Evolutionary conservation across 2,329 filamentous ascomycete species (phyloP).

Genomic region (Purpureocillium takamizusanense): DNA sequence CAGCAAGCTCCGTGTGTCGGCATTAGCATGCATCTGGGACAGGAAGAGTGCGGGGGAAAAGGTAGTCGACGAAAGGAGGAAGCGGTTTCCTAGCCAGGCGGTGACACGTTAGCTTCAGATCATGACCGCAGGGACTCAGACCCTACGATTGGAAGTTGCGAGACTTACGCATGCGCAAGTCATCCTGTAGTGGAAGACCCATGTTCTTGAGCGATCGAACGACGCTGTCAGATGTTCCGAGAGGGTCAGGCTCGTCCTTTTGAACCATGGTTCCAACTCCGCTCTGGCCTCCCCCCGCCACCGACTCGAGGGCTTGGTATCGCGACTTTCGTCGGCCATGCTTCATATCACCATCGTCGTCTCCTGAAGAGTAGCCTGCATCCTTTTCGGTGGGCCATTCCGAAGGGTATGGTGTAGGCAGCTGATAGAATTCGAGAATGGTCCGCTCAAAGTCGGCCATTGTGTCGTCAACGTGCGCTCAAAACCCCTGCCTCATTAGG

Average conservation of each 20-base stretch:
- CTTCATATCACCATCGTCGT: slow-evolving; percentile 39
- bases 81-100: slow-evolving; percentile 62
- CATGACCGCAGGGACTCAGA: too few species aligned
- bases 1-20: slow-evolving; percentile 73
- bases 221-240: slow-evolving; percentile 83
- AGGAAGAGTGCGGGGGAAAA: slow-evolving; percentile 91
- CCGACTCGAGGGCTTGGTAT: slow-evolving; percentile 76
- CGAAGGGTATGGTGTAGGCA: slow-evolving; percentile 66
- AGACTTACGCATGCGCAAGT: slow-evolving; percentile 61
- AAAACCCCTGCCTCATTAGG: too few species aligned
- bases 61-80: slow-evolving; percentile 88
- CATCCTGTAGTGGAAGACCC: slow-evolving; percentile 77
- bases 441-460: slow-evolving; percentile 67
- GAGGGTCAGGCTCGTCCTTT: slow-evolving; percentile 84
- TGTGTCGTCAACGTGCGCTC: slow-evolving; percentile 8
- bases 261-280: slow-evolving; percentile 74
- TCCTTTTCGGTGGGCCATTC: slow-evolving; percentile 82
- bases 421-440: slow-evolving; percentile 83
- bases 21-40: slow-evolving; percentile 80
- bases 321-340: slow-evolving; percentile 60
- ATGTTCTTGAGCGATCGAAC: slow-evolving; percentile 67
- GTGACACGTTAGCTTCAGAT: slow-evolving; percentile 5
- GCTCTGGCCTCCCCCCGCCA: slow-evolving; percentile 41
- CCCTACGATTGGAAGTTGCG: too few species aligned
- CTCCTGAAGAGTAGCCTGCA: slow-evolving; percentile 55